These are phyloP conservation scores for Aquilaria malaccensis DNA, from an alignment of 345 rosid genomes.

Conservation along the genomic window DNA sequence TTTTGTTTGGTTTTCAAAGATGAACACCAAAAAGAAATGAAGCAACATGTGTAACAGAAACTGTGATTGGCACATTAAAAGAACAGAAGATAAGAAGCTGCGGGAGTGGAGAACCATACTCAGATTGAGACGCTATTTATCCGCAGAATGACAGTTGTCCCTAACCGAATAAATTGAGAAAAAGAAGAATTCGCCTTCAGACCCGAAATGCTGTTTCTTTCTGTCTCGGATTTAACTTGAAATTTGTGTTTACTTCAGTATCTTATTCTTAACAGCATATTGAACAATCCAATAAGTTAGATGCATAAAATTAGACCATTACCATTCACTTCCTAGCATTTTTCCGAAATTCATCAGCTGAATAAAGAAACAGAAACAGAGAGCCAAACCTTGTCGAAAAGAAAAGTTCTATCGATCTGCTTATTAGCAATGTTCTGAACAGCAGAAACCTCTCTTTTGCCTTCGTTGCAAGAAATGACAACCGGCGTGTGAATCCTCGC, in stretches of 20 bases:
- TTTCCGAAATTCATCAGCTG: neutral
- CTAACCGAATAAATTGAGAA: too few species aligned
- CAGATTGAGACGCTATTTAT: too few species aligned
- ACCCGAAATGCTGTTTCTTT: too few species aligned
- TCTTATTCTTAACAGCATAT: neutral
- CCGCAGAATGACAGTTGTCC: too few species aligned
- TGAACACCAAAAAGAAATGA: too few species aligned
- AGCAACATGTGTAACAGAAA: neutral
- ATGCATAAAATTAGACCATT: neutral
- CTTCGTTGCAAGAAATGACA: constrained; percentile 82
- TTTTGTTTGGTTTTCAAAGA: too few species aligned
- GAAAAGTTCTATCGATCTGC: constrained; percentile 93
- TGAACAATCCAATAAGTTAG: neutral
- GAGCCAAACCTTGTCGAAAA: constrained; percentile 73
- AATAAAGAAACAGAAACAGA: too few species aligned
- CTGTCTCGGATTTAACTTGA: too few species aligned
- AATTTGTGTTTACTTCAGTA: too few species aligned
- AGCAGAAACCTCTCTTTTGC: constrained; percentile 83
- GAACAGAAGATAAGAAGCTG: neutral
- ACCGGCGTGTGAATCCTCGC: constrained; percentile 64
- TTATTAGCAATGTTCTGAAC: constrained; percentile 88
- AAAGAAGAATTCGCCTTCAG: too few species aligned
- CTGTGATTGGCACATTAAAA: neutral
- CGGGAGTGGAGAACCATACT: neutral
- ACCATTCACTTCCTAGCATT: neutral